These are phyloP conservation scores for Mortierella sp. DNA, from an alignment of 371 early-diverging fungal genomes.

Conservation along the genomic window DNA sequence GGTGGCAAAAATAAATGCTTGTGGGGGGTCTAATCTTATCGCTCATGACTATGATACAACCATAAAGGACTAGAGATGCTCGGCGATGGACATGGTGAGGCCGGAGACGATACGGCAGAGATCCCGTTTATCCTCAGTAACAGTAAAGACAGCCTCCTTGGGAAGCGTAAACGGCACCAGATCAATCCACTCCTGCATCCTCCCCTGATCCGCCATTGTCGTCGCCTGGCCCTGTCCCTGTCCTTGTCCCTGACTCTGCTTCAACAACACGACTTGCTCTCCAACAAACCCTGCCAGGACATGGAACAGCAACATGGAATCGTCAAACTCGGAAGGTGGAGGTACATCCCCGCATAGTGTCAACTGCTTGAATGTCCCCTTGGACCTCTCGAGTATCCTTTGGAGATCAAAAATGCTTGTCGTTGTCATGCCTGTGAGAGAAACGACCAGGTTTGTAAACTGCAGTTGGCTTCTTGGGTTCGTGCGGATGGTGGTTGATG, in stretches of 20 bases:
- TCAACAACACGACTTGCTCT: background rate
- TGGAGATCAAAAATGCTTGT: background rate
- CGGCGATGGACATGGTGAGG: background rate
- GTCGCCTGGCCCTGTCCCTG: too few species aligned
- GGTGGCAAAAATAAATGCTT: too few species aligned
- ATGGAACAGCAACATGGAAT: background rate
- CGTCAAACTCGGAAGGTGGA: background rate
- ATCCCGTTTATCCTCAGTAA: background rate
- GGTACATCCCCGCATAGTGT: background rate
- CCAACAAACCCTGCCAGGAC: background rate
- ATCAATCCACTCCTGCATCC: background rate
- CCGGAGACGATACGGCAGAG: background rate
- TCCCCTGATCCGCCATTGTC: too few species aligned
- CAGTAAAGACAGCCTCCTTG: background rate
- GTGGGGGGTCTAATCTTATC: too few species aligned
- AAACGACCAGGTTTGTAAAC: background rate
- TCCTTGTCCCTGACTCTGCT: background rate
- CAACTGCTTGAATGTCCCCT: background rate
- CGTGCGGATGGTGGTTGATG: background rate
- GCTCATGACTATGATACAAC: too few species aligned
- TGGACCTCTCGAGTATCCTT: background rate
- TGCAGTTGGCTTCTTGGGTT: background rate
- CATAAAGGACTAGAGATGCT: background rate
- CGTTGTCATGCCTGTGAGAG: background rate
- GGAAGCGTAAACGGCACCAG: background rate